phyloP scores from a whole-genome alignment of 2,329 filamentous ascomycete species.

The Tricladium varicosporioides region DNA sequence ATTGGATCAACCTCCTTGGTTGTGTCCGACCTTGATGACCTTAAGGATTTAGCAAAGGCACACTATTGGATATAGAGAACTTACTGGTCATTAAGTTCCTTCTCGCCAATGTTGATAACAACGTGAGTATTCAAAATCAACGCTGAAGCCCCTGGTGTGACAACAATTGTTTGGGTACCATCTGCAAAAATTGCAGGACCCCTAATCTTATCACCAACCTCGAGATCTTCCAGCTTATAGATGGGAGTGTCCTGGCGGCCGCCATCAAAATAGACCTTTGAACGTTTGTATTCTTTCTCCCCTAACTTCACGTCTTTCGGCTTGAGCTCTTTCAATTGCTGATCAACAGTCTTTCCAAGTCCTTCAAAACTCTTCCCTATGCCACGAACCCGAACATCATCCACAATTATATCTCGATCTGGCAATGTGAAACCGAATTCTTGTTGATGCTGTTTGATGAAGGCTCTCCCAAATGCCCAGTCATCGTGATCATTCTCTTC shows the following conservation, averaged over 20 bases:
- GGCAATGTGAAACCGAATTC: conserved; percentile 90
- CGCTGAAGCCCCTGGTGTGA: conserved; percentile 75
- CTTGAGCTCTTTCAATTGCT: conserved; percentile 72
- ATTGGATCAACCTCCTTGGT: conserved; percentile 67
- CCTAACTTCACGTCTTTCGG: conserved; percentile 42
- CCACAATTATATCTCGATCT: conserved; percentile 83
- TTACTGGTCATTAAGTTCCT: conserved; percentile 44
- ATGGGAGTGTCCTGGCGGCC: conserved; percentile 76
- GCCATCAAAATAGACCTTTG: conserved; percentile 80
- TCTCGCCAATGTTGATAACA: conserved; percentile 75
- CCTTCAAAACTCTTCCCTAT: conserved; percentile 86
- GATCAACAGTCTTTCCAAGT: conserved; percentile 76
- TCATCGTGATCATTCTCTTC: conserved; percentile 62
- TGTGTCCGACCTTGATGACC: conserved; percentile 24
- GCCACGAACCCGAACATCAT: conserved; percentile 83
- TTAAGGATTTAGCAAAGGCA: conserved; percentile 2
- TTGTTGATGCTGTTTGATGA: conserved; percentile 82
- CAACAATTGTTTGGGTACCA: conserved; percentile 87
- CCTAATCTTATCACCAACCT: conserved; percentile 67
- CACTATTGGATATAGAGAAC: conserved; percentile 7
- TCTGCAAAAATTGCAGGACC: conserved; percentile 87
- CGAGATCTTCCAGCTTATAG: conserved; percentile 75
- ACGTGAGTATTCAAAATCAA: conserved; percentile 83
- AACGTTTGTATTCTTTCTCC: conserved; percentile 64
- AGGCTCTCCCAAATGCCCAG: conserved; percentile 82